A percentile compares a stretch with the other conserved stretches of the same genome.
phyloP scores from a whole-genome alignment of 805 yeast species.

The Metschnikowia vanudenii region DNA sequence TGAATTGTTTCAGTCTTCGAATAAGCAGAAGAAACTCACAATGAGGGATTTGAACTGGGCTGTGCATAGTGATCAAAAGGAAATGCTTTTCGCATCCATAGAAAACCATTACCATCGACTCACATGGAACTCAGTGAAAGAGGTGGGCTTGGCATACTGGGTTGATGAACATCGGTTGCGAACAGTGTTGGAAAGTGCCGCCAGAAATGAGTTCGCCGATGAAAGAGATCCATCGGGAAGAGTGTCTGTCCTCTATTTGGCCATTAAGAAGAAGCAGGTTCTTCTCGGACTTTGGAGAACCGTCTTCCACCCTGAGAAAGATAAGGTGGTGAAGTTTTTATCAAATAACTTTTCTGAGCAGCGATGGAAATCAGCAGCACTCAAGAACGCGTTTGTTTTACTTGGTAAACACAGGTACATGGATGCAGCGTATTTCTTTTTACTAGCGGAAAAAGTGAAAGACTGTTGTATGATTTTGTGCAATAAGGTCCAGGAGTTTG shows the following conservation, averaged over 20 bases:
- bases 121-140: conserved; percentile 59
- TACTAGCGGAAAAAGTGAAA: conserved; percentile 68
- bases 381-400: conserved; percentile 88
- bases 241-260: conserved; percentile 73
- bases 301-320: conserved; percentile 73
- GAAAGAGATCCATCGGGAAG: conserved; percentile 65
- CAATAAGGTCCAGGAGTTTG: conserved; percentile 62
- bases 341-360: conserved; percentile 69
- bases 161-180: conserved; percentile 29
- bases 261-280: conserved; percentile 73
- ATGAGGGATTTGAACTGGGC: conserved; percentile 91
- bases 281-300: conserved; percentile 83
- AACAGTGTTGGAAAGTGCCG: conserved; percentile 60
- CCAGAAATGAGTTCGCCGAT: conserved; percentile 64
- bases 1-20: conserved; percentile 54
- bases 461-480: conserved; percentile 78
- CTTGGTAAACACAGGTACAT: conserved; percentile 81
- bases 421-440: conserved; percentile 88
- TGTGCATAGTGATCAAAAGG: conserved; percentile 75
- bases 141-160: conserved; percentile 76
- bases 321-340: conserved; percentile 75
- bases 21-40: conserved; percentile 52
- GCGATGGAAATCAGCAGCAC: conserved; percentile 86
- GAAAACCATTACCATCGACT: conserved; percentile 44
- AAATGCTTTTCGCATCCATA: conserved; percentile 53